These are phyloP conservation scores for Perkinsus olseni DNA, from an alignment of 169 alveolate species.

Conservation along the genomic window DNA sequence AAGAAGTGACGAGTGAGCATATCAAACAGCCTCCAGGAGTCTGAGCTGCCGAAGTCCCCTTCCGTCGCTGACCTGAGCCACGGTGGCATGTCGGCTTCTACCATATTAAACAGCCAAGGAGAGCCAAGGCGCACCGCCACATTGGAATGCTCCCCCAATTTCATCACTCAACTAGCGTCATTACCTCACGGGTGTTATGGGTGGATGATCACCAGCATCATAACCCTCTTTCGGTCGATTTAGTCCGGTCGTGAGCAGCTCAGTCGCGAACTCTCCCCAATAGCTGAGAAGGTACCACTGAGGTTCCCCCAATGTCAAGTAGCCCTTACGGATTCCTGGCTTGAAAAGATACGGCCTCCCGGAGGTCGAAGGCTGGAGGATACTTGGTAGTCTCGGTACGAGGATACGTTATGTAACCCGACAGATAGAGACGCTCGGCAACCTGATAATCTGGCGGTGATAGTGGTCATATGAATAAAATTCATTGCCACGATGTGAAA, in stretches of 20 bases:
- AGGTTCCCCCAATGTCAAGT: too few species aligned
- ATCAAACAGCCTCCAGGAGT: slow-evolving; percentile 66
- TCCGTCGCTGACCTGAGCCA: slow-evolving; percentile 45
- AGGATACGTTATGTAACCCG: slow-evolving; percentile 87
- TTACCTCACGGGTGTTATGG: slow-evolving; percentile 79
- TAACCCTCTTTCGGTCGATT: slow-evolving; percentile 58
- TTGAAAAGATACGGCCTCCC: neutral
- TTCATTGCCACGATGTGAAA: neutral
- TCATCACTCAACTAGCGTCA: too few species aligned
- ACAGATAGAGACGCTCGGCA: slow-evolving; percentile 87
- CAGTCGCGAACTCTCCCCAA: slow-evolving; percentile 54
- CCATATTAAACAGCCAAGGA: too few species aligned
- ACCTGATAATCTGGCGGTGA: slow-evolving; percentile 67
- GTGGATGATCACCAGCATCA: slow-evolving; percentile 94
- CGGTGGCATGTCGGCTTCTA: neutral
- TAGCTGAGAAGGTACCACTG: slow-evolving; percentile 20
- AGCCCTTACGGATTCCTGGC: neutral
- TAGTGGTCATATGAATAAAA: too few species aligned
- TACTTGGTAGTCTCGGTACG: slow-evolving; percentile 88
- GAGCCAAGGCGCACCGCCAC: too few species aligned
- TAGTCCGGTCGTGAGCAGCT: slow-evolving; percentile 39
- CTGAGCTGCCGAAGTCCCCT: slow-evolving; percentile 49
- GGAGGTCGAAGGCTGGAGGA: slow-evolving; percentile 67
- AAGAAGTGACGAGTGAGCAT: slow-evolving; percentile 71
- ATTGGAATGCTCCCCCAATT: too few species aligned